These are phyloP conservation scores for Zopfia rhizophila DNA, from an alignment of 2,329 filamentous ascomycete genomes.

Conservation along the genomic window DNA sequence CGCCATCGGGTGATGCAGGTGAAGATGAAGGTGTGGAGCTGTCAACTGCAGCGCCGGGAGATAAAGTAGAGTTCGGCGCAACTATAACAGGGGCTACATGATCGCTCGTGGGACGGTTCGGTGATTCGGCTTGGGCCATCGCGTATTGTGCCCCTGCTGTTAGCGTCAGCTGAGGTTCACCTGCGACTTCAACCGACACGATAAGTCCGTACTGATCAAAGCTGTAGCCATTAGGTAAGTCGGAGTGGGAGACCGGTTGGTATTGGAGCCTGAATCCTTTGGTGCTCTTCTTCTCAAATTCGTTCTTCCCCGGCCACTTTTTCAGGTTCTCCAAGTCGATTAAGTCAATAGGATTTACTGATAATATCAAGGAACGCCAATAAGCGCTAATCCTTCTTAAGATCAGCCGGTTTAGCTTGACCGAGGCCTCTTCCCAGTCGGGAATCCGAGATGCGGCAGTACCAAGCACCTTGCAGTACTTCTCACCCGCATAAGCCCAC, in stretches of 20 bases:
- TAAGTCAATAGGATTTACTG: conserved; percentile 16
- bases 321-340: conserved; percentile 19
- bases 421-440: conserved; percentile 19
- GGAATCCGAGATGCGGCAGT: conserved; percentile 20
- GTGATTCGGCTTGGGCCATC: too few species aligned
- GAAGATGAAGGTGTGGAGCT: background rate
- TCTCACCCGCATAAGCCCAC: conserved; percentile 21
- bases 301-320: conserved; percentile 12
- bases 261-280: conserved; percentile 17
- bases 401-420: conserved; percentile 28
- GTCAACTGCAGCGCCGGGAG: too few species aligned
- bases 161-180: conserved; percentile 7
- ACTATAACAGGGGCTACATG: too few species aligned
- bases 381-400: conserved; percentile 17
- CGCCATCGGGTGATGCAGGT: conserved; percentile 2
- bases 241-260: conserved; percentile 6
- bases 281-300: conserved; percentile 18
- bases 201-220: conserved; percentile 26
- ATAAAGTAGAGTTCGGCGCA: too few species aligned
- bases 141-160: too few species aligned
- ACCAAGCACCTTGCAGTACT: conserved; percentile 25
- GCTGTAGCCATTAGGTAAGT: conserved; percentile 22
- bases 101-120: too few species aligned
- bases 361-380: conserved; percentile 12
- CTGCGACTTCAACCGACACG: conserved; percentile 8